These are phyloP conservation scores for Starmerella cellae DNA, from an alignment of 805 yeast species.

Conservation along the genomic window DNA sequence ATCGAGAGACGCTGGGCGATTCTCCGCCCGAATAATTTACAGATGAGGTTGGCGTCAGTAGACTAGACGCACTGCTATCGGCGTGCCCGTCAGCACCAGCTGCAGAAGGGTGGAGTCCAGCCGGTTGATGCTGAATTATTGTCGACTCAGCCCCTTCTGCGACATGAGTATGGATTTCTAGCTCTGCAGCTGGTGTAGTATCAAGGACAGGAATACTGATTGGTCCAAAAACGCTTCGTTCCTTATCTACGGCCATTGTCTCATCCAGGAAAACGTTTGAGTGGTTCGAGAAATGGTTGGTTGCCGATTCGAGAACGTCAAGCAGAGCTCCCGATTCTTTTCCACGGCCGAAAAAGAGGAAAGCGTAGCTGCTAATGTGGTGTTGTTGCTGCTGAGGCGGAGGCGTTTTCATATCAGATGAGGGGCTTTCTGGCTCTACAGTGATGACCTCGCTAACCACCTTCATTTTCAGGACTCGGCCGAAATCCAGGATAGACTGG, in stretches of 20 bases:
- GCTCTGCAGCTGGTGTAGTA: constrained; percentile 11
- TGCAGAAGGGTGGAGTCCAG: too few relatives aligned
- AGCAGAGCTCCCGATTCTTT: not conserved
- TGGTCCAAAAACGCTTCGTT: constrained; percentile 2
- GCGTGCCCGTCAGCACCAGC: too few relatives aligned
- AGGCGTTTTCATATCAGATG: not conserved
- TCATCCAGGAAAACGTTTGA: not conserved
- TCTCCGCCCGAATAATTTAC: too few relatives aligned
- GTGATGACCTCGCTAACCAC: not conserved
- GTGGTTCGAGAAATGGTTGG: constrained; percentile 6
- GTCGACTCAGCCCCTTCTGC: too few relatives aligned
- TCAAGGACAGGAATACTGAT: constrained; percentile 10
- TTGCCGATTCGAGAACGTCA: not conserved
- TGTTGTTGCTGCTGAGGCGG: not conserved
- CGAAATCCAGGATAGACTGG: constrained; percentile 41
- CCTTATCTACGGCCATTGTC: not conserved
- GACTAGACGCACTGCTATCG: too few relatives aligned
- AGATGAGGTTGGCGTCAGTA: too few relatives aligned
- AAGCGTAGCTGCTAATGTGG: constrained; percentile 6
- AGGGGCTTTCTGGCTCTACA: not conserved
- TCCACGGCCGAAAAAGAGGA: constrained; percentile 12
- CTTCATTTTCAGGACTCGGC: constrained; percentile 31
- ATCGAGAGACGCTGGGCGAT: too few relatives aligned
- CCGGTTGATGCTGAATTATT: too few relatives aligned
- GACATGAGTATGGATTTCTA: too few relatives aligned